Evolutionary conservation across 176 grass and related monocot genomes (phyloP).

Genomic region (Aegilops speltoides): DNA sequence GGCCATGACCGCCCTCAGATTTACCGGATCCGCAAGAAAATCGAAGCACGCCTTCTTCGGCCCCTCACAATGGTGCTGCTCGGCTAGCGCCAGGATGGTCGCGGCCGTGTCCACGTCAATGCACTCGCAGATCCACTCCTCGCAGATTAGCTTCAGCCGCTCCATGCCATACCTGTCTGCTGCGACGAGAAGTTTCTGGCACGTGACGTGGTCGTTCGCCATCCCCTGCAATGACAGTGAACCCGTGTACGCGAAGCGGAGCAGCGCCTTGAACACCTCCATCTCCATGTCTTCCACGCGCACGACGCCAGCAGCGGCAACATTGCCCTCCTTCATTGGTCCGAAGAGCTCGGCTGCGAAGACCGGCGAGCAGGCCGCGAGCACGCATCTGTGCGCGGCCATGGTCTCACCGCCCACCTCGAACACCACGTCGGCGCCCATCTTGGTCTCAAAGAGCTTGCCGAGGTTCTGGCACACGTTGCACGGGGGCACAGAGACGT

Average conservation of each 20-base stretch:
- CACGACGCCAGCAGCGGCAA: background rate
- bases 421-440: background rate
- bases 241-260: background rate
- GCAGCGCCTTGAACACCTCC: background rate
- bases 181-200: no score
- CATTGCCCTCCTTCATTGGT: background rate
- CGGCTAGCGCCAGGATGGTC: no score
- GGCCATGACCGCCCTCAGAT: no score
- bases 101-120: no score
- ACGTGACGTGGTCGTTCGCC: no score
- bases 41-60: no score
- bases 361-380: background rate
- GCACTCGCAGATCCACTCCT: no score
- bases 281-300: background rate
- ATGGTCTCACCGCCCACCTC: background rate
- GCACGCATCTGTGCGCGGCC: background rate
- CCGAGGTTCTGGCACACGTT: background rate
- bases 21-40: no score
- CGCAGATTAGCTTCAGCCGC: no score
- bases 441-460: background rate
- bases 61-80: no score
- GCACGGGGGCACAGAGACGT: background rate
- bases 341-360: background rate
- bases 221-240: background rate
- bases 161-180: no score